These are phyloP conservation scores for Theobroma cacao DNA, from an alignment of 345 rosid genomes.

Conservation along the genomic window DNA sequence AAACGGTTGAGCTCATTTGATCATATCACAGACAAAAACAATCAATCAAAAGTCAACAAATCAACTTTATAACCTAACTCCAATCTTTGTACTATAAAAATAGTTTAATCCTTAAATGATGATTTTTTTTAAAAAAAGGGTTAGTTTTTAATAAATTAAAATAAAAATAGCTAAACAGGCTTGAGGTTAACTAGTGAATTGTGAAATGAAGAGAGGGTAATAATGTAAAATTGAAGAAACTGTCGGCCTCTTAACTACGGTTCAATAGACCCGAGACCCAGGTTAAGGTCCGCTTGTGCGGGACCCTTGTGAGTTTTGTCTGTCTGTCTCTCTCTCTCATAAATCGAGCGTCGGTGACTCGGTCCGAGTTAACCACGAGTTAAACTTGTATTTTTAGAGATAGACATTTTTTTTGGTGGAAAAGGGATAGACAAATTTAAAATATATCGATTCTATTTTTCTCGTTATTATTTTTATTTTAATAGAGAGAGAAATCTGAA, in stretches of 20 bases:
- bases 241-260: conserved; percentile 67
- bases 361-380: conserved; percentile 42
- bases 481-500: conserved; percentile 15
- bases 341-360: conserved; percentile 84
- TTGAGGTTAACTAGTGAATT: background rate
- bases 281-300: conserved; percentile 33
- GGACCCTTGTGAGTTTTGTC: conserved; percentile 34
- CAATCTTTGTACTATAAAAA: background rate
- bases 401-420: too few relatives aligned
- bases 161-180: background rate
- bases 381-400: background rate
- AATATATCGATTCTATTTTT: background rate
- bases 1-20: background rate
- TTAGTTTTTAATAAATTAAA: background rate
- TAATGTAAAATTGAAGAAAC: conserved; percentile 31
- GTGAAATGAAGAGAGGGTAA: conserved; percentile 17
- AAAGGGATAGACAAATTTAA: background rate
- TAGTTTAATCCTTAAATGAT: background rate
- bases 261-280: conserved; percentile 43
- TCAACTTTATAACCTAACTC: background rate
- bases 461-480: conserved; percentile 5
- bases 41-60: background rate
- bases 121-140: background rate
- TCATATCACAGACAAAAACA: background rate
- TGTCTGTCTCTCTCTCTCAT: background rate